Conservation (phyloP, 164 flowering plant species). For the Aristolochia fimbriata region DNA sequence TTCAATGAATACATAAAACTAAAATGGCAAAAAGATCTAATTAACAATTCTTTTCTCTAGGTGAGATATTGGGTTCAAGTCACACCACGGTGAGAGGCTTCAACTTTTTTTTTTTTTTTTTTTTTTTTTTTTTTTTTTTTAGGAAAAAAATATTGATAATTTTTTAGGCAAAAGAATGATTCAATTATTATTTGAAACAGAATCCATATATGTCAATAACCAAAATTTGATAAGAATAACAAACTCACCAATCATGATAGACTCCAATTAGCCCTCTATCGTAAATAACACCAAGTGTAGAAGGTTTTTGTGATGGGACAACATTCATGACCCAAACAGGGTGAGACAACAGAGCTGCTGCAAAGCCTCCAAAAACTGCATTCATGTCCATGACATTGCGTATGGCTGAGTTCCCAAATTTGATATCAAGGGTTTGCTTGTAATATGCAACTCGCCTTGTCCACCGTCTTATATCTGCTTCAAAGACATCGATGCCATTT, state of each 20-base stretch:
- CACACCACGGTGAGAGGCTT: background rate
- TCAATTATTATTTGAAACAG: too few relatives aligned
- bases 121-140: too few relatives aligned
- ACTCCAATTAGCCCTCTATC: constrained; percentile 96
- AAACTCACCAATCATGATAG: constrained; percentile 90
- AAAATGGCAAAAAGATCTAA: too few relatives aligned
- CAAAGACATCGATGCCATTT: constrained; percentile 79
- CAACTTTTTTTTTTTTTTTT: background rate
- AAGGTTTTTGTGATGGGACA: constrained; percentile 69
- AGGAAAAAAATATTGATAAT: background rate
- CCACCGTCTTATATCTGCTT: constrained; percentile 88
- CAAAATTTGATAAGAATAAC: background rate
- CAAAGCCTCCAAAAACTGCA: constrained; percentile 96
- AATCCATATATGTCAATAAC: too few relatives aligned
- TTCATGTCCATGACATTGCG: constrained; percentile 99
- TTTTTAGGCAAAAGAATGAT: too few relatives aligned
- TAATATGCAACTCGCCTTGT: constrained; percentile 72
- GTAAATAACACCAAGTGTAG: constrained; percentile 69
- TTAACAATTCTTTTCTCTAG: too few relatives aligned
- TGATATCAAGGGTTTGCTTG: constrained; percentile 61
- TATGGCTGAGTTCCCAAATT: constrained; percentile 73
- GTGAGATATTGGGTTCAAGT: too few relatives aligned
- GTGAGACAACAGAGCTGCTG: constrained; percentile 70
- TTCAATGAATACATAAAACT: too few relatives aligned
- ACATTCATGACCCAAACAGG: constrained; percentile 99